These are phyloP conservation scores for Amphichorda felina DNA, from an alignment of 2,329 filamentous ascomycete species.

Conservation along the genomic window DNA sequence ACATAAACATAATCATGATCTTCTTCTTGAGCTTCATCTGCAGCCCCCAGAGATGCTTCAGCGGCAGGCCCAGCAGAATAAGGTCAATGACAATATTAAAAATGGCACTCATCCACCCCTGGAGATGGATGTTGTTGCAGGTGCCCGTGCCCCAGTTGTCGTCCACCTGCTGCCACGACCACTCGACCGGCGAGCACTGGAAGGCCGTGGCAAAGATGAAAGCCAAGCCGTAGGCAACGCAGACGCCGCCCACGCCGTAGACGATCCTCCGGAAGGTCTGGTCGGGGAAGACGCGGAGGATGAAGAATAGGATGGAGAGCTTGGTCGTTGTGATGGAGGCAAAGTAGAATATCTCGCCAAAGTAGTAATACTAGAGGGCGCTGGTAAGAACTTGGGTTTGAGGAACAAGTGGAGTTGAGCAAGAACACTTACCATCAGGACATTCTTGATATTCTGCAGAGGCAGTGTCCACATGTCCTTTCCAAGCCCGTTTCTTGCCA, in stretches of 20 bases:
- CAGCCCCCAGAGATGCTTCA: constrained; percentile 28
- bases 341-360: constrained; percentile 33
- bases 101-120: constrained; percentile 37
- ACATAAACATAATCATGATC: constrained; percentile 35
- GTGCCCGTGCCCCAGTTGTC: constrained; percentile 25
- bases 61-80: constrained; percentile 37
- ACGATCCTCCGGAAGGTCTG: constrained; percentile 24
- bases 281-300: constrained; percentile 39
- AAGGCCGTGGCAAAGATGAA: constrained; percentile 34
- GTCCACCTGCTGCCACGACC: constrained; percentile 42
- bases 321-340: constrained; percentile 32
- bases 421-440: constrained; percentile 22
- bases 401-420: constrained; percentile 4
- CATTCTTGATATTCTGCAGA: constrained; percentile 25
- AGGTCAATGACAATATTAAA: constrained; percentile 40
- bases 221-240: constrained; percentile 22
- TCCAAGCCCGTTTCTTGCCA: constrained; percentile 37
- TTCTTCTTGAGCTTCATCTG: constrained; percentile 35
- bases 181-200: constrained; percentile 37
- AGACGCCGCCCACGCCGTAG: constrained; percentile 26
- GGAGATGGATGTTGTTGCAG: constrained; percentile 35
- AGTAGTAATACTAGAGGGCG: constrained; percentile 26
- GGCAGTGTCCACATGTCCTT: constrained; percentile 37
- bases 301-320: constrained; percentile 40
- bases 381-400: constrained; percentile 1